Evolutionary conservation across 768 basidiomycete species (phyloP).

Genomic region (Mycena albidolilacea): DNA sequence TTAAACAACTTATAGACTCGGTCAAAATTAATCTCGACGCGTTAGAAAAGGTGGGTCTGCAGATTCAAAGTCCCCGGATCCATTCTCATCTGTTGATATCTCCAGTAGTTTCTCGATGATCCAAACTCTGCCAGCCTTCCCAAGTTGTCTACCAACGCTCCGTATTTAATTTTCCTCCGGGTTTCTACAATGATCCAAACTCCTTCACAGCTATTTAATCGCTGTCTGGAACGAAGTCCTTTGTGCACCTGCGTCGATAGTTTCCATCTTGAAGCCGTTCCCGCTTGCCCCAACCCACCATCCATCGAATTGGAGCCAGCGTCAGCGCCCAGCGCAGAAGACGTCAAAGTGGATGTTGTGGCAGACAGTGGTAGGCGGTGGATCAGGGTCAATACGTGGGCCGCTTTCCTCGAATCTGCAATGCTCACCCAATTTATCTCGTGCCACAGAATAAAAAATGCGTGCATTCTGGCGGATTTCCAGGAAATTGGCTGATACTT

Average conservation of each 20-base stretch:
- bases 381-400: conserved; percentile 92
- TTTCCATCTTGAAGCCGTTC: conserved; percentile 73
- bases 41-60: conserved; percentile 35
- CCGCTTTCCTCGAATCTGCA: conserved; percentile 34
- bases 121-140: conserved; percentile 61
- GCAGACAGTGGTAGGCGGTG: conserved; percentile 81
- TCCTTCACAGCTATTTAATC: conserved; percentile 51
- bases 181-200: background rate
- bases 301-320: conserved; percentile 1
- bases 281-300: conserved; percentile 36
- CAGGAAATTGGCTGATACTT: conserved; percentile 88
- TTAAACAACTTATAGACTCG: conserved; percentile 38
- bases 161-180: conserved; percentile 59
- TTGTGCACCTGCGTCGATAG: conserved; percentile 69
- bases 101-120: conserved; percentile 76
- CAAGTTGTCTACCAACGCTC: conserved; percentile 81
- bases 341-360: conserved; percentile 85
- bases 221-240: conserved; percentile 88
- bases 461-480: conserved; percentile 84
- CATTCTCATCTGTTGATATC: conserved; percentile 9
- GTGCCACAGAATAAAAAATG: conserved; percentile 77
- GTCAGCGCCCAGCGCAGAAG: conserved; percentile 27
- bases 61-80: background rate
- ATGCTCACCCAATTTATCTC: conserved; percentile 8
- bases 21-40: conserved; percentile 38